These are phyloP conservation scores for Lithocarpus polystachyus DNA, from an alignment of 306 rosid species.

Conservation along the genomic window DNA sequence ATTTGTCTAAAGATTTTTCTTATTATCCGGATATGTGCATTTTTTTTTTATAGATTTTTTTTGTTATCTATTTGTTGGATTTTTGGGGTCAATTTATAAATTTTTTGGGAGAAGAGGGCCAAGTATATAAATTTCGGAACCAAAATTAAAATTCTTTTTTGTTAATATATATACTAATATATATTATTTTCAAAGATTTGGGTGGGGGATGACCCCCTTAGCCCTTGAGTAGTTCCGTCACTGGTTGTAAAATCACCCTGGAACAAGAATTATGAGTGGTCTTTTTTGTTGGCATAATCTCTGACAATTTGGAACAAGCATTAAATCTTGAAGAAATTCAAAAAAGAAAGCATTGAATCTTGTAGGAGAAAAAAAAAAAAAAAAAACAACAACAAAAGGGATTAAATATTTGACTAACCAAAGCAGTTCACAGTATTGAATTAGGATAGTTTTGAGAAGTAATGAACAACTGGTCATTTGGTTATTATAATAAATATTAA, in stretches of 20 bases:
- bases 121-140: too few relatives aligned
- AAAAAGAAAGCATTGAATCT: neutral
- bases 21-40: too few relatives aligned
- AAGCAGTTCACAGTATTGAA: neutral
- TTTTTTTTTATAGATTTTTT: too few relatives aligned
- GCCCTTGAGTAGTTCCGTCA: too few relatives aligned
- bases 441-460: conserved; percentile 5
- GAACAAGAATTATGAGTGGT: neutral
- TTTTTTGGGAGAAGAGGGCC: too few relatives aligned
- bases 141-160: neutral
- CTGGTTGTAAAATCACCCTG: neutral
- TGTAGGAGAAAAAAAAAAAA: neutral
- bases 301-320: neutral
- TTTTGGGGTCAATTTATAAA: too few relatives aligned
- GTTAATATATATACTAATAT: too few relatives aligned
- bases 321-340: neutral
- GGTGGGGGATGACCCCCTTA: too few relatives aligned
- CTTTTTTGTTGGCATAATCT: neutral
- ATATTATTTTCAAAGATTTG: too few relatives aligned
- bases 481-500: conserved; percentile 29
- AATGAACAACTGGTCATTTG: conserved; percentile 26
- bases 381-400: neutral
- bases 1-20: too few relatives aligned
- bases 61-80: too few relatives aligned
- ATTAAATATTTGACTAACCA: conserved; percentile 5